Evolutionary conservation across 2,329 filamentous ascomycete genomes (phyloP), one percentile per base, ranked within the genome.

Genomic region (Calonectria pseudoreteaudii): DNA sequence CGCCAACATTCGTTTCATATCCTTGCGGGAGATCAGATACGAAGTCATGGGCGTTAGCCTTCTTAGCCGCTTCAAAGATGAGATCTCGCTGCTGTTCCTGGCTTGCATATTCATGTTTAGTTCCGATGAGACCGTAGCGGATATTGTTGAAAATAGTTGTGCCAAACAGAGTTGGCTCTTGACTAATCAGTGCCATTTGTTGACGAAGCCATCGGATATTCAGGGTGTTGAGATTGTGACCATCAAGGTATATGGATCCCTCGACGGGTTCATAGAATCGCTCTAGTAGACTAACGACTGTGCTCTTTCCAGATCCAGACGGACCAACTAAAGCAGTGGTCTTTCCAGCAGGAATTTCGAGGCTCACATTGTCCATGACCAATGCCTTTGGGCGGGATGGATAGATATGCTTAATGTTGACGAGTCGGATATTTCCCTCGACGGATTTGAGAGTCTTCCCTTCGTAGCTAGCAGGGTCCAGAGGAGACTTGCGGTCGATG

Each of bases 41-140:
- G 82, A 98, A 98, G 77, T 98, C 95, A 82, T 98, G 96, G 1
- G 96, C 96, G 79, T 98, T 98, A 16, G 97, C 94, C 89, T 94
- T 97, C 84, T 92, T 94, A 11, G 97, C 95, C 18, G 97, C 96
- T 52, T 94, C 90, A 66, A 94, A 89, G 49, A 98, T 91, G 23
- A 96, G 88, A 70, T 94, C 91, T 67, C 86, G 90, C 72, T 94
- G 91, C 80, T 91, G 91, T 66, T 96, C 93, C 41, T 93, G 90
- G 3, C 88, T 86, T 58, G 91, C 92, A 8, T 81, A 78, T 83
- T 98, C 95, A 76, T 92, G 91, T 71, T 90, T 87, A 1, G 96
- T 97, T 62, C 97, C 97, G 75, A 98, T 95, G 20, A 98, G 88
- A 71, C 97, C 97, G 78, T 98, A 92, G 23, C 90, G 89, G 80